These are phyloP conservation scores for Trichoderma semiorbis DNA, from an alignment of 2,329 filamentous ascomycete genomes.

Conservation along the genomic window DNA sequence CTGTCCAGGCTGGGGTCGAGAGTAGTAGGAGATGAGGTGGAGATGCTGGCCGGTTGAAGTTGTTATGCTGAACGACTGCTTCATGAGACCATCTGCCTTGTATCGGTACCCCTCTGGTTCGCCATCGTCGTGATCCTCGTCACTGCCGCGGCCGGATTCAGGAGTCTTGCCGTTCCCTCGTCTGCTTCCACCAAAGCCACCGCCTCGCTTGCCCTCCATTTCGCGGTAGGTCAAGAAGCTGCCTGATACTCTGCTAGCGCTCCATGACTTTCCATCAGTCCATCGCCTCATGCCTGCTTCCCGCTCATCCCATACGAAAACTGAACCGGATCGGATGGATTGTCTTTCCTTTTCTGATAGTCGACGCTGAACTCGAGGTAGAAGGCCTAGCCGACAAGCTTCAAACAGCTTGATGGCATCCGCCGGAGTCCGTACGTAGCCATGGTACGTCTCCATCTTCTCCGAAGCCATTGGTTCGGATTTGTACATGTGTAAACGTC, in stretches of 20 bases:
- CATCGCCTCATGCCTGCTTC: slow-evolving; percentile 97
- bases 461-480: slow-evolving; percentile 19
- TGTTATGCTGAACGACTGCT: slow-evolving; percentile 99
- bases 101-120: slow-evolving; percentile 91
- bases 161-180: slow-evolving; percentile 70
- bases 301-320: slow-evolving; percentile 99
- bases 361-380: slow-evolving; percentile 88
- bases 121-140: slow-evolving; percentile 79
- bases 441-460: slow-evolving; percentile 94
- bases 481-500: slow-evolving; percentile 18
- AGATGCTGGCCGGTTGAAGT: slow-evolving; percentile 85
- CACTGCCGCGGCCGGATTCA: slow-evolving; percentile 75
- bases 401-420: slow-evolving; percentile 99
- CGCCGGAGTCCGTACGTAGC: slow-evolving; percentile 88
- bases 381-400: slow-evolving; percentile 82
- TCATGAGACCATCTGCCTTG: slow-evolving; percentile 96
- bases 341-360: slow-evolving; percentile 96
- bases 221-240: slow-evolving; percentile 97
- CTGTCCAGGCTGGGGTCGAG: slow-evolving; percentile 69
- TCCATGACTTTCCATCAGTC: slow-evolving; percentile 99
- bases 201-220: slow-evolving; percentile 97
- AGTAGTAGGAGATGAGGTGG: slow-evolving; percentile 96
- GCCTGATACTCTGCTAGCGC: slow-evolving; percentile 91
- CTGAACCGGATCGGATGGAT: slow-evolving; percentile 91
- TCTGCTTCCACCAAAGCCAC: slow-evolving; percentile 61